Conservation (phyloP, 768 basidiomycete species). For the Calocybe indica region DNA sequence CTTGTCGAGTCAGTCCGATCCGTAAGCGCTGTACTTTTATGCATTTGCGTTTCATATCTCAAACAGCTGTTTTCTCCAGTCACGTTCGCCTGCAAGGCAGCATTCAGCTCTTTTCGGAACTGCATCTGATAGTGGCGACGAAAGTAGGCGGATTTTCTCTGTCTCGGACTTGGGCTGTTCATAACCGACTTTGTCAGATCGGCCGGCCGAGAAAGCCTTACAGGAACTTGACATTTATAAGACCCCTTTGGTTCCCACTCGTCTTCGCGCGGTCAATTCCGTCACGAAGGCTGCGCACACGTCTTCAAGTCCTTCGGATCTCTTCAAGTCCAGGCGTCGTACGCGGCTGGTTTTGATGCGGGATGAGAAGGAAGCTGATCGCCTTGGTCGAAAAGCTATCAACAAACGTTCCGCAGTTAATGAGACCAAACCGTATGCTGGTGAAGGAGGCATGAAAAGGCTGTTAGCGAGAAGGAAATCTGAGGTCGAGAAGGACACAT, state of each 20-base stretch:
- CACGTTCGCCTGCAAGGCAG: slow-evolving; percentile 44
- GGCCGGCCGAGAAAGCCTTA: slow-evolving; percentile 59
- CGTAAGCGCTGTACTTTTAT: slow-evolving; percentile 31
- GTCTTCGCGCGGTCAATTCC: slow-evolving; percentile 29
- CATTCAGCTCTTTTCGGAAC: slow-evolving; percentile 47
- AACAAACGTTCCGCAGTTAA: slow-evolving; percentile 38
- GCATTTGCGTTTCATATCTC: slow-evolving; percentile 1
- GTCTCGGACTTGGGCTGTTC: slow-evolving; percentile 1
- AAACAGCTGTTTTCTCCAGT: slow-evolving; percentile 22
- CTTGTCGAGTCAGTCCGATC: slow-evolving; percentile 49
- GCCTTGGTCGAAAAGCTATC: slow-evolving; percentile 35
- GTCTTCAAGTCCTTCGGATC: slow-evolving; percentile 39
- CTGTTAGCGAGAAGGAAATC: slow-evolving; percentile 56
- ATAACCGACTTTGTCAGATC: slow-evolving; percentile 26
- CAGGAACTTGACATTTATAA: slow-evolving; percentile 74
- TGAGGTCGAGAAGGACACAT: slow-evolving; percentile 44
- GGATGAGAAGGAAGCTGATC: slow-evolving; percentile 46
- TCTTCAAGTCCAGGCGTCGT: slow-evolving; percentile 51
- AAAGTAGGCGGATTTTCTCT: slow-evolving; percentile 16
- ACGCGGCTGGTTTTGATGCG: slow-evolving; percentile 51
- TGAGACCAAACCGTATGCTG: slow-evolving; percentile 71
- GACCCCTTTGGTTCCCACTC: slow-evolving; percentile 69
- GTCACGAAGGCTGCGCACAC: slow-evolving; percentile 17
- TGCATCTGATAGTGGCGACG: slow-evolving; percentile 22
- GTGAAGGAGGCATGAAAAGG: slow-evolving; percentile 75